These are phyloP conservation scores for Taphrina pruni DNA, from an alignment of 1,139 yeast genomes.

Conservation along the genomic window DNA sequence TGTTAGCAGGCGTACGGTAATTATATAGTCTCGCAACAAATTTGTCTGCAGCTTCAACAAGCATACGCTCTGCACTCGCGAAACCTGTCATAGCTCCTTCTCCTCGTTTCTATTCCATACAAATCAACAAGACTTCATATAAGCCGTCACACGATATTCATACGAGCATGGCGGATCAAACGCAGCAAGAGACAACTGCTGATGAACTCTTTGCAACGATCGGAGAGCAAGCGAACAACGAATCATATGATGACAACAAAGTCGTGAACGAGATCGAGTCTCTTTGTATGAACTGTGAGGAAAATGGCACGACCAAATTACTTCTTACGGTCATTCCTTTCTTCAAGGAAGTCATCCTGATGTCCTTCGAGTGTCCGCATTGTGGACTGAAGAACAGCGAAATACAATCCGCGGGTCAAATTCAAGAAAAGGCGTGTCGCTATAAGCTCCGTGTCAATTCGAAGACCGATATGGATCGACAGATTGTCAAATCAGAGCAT, in stretches of 20 bases:
- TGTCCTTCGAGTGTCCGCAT: slow-evolving; percentile 96
- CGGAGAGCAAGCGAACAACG: slow-evolving; percentile 36
- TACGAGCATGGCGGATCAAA: slow-evolving; percentile 7
- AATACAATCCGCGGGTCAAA: slow-evolving; percentile 89
- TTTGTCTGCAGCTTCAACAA: too few species aligned
- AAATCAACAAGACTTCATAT: too few species aligned
- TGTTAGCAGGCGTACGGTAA: too few species aligned
- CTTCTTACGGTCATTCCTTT: slow-evolving; percentile 87
- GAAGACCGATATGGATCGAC: slow-evolving; percentile 81
- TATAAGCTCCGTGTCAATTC: slow-evolving; percentile 73
- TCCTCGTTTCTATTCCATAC: too few species aligned
- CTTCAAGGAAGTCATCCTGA: slow-evolving; percentile 86
- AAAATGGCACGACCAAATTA: slow-evolving; percentile 81
- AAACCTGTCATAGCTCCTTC: too few species aligned
- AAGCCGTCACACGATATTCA: too few species aligned
- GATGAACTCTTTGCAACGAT: slow-evolving; percentile 33
- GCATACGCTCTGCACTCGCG: too few species aligned
- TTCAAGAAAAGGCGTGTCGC: slow-evolving; percentile 73
- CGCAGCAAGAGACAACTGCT: slow-evolving; percentile 18
- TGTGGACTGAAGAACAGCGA: slow-evolving; percentile 91
- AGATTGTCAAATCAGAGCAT: slow-evolving; percentile 87
- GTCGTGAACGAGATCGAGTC: slow-evolving; percentile 72
- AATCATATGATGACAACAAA: slow-evolving; percentile 28
- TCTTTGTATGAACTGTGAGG: slow-evolving; percentile 91
- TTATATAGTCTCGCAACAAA: too few species aligned